Evolutionary conservation across 176 grass and related monocot genomes (phyloP), one percentile per base, ranked within the genome.

Genomic region (Eleusine coracana): DNA sequence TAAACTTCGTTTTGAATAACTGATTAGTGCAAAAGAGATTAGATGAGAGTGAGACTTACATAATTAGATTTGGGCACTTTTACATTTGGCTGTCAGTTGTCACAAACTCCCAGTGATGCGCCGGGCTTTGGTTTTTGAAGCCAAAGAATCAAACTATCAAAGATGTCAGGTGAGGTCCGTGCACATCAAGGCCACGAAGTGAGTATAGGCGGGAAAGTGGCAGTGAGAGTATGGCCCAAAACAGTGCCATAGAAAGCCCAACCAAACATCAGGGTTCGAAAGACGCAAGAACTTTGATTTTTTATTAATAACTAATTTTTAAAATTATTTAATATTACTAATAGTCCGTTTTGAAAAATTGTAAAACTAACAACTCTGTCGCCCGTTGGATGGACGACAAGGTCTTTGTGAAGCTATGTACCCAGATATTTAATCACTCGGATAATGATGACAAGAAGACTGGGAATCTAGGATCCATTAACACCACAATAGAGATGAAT

Each of bases 181-280:
- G 51, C 38, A 54, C 29, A 69, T 21, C 7, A 16, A 38, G 65
- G 12, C 49, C 49, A 49, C 5, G 14, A 18, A 34, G 31, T 34
- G 8, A 48, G 18, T 42, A 7, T 52, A n/a, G 41, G 60, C 60
- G 66, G 42, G 70, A 51, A 67, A 50, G 45, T 58, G 6, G 18
- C 20, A n/a, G 25, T 16, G 16, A 9, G 6, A 71, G 62, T 6
- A 21, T 17, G 49, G 54, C 80, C 54, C 8, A 25, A 37, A 73
- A 29, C 51, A 71, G 31, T 61, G 38, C 55, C 69, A 39, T 83
- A 49, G 21, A 72, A 83, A 52, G 65, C 17, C 66, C 65, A 49
- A 29, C 50, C 2, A 7, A 29, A 66, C 15, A 29, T 13, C 2
- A 20, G 18, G 40, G 2, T 23, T 14, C 23, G 70, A 51, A 67